Conservation (phyloP, 148 eudicot genomes). For the Gaultheria prostrata region DNA sequence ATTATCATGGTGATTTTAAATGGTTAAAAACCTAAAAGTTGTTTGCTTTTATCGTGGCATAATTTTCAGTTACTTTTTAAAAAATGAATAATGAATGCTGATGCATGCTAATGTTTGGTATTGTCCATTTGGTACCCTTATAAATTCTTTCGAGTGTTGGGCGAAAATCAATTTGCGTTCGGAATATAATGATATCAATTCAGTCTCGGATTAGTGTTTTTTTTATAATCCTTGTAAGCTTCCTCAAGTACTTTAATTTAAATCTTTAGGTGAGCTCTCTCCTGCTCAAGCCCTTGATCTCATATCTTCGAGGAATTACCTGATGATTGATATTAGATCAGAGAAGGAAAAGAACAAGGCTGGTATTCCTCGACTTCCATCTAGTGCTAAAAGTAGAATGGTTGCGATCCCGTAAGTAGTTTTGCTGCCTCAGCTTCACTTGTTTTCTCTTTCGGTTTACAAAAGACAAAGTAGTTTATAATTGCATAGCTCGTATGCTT, state of each 20-base stretch:
- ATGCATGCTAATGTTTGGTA: not conserved
- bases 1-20: not conserved
- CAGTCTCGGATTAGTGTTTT: not conserved
- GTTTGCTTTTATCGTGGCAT: not conserved
- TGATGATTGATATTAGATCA: slow-evolving; percentile 79
- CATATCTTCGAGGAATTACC: slow-evolving; percentile 59
- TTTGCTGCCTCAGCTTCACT: not conserved
- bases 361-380: slow-evolving; percentile 90
- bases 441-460: not conserved
- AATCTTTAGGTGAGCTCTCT: slow-evolving; percentile 62
- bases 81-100: not conserved
- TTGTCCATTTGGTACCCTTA: not conserved
- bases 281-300: slow-evolving; percentile 90
- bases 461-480: not conserved
- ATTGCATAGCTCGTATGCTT: not conserved
- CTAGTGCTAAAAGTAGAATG: slow-evolving; percentile 75
- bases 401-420: slow-evolving; percentile 80
- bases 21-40: not conserved
- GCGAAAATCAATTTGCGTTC: not conserved
- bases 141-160: not conserved
- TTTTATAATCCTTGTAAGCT: not conserved
- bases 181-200: not conserved
- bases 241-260: not conserved
- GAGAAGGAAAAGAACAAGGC: slow-evolving; percentile 92
- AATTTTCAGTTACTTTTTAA: not conserved